These are phyloP conservation scores for Pichia sp. DNA, from an alignment of 1,139 yeast species.

Conservation along the genomic window DNA sequence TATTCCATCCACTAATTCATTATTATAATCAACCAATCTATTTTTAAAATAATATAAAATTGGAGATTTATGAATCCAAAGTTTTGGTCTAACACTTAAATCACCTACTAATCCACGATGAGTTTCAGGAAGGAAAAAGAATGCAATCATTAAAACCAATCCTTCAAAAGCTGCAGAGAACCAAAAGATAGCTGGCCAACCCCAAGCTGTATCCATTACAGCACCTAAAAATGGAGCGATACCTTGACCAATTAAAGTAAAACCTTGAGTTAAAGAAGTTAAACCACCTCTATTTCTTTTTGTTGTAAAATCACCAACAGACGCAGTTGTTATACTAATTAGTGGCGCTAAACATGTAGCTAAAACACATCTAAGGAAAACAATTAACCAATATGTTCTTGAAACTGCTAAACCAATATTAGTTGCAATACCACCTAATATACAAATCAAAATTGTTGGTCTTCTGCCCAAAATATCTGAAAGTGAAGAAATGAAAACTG, in stretches of 20 bases:
- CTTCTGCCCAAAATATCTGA: conserved; percentile 68
- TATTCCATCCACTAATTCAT: conserved; percentile 16
- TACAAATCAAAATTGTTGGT: conserved; percentile 52
- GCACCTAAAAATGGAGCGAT: conserved; percentile 76
- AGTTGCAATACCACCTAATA: conserved; percentile 47
- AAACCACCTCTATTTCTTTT: conserved; percentile 58
- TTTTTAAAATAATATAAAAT: conserved; percentile 26
- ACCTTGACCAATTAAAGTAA: conserved; percentile 66
- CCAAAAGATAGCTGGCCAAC: conserved; percentile 77
- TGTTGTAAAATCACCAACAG: conserved; percentile 62
- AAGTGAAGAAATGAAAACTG: conserved; percentile 56
- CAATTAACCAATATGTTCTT: conserved; percentile 45
- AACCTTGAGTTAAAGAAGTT: conserved; percentile 56
- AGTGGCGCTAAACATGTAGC: conserved; percentile 69
- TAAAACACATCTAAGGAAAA: conserved; percentile 58
- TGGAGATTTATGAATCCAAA: conserved; percentile 40
- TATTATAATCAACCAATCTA: conserved; percentile 24
- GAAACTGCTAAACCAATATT: conserved; percentile 57
- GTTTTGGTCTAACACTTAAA: conserved; percentile 45
- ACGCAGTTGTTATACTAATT: conserved; percentile 59
- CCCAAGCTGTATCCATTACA: conserved; percentile 49
- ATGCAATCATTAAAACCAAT: conserved; percentile 32
- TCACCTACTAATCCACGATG: conserved; percentile 64
- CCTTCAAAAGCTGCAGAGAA: conserved; percentile 61
- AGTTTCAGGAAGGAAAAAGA: conserved; percentile 62